Base-by-base conservation (phyloP, 164 flowering plant genomes). In the Vitis rotundifolia region DNA sequence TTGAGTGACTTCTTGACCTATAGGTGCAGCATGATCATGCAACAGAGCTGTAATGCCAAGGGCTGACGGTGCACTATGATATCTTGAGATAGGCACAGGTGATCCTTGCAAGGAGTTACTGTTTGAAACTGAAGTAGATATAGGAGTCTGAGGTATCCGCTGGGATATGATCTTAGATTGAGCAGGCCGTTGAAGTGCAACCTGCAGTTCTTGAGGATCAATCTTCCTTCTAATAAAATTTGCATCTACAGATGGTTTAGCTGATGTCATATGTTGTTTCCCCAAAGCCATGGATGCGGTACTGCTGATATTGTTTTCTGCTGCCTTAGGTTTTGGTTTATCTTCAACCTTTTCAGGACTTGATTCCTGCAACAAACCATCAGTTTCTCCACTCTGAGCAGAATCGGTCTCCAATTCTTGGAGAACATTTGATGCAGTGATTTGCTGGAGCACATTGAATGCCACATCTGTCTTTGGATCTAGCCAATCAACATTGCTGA, bases 21-120 rank as follows among this genome's bases (percentile, higher is more conserved):
- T 63, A 48, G 72, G 70, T 31, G 76, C 51, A 28, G 66, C 75
- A 76, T 81, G 84, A 76, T 85, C 92, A 60, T 90, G 91, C 78
- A 92, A 78, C 29, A 90, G 77, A 76, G 91, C 88, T 19, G 93
- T 86, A 62, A 91, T 92, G 22, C 97, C 95, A 70, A 92, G 85
- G 68, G 78, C 76, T 2, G 95, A 88, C 37, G 90, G 89, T 76
- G 91, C 86, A 81, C 89, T 85, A 49, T 85, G 87, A 69, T 84
- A 89, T 79, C 91, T 84, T 68, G 91, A 81, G 51, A 80, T 60
- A 18, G 92, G 67, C 69, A 74, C 53, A 54, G 92, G 85, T 71
- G 97, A 90, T 9, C 80, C 87, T 80, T 84, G 91, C 72, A 80
- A 67, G 71, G 93, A 84, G 76, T 70, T 86, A 70, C 67, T 26